Conservation (phyloP, 768 basidiomycete species). For the Naganishia onofrii region DNA sequence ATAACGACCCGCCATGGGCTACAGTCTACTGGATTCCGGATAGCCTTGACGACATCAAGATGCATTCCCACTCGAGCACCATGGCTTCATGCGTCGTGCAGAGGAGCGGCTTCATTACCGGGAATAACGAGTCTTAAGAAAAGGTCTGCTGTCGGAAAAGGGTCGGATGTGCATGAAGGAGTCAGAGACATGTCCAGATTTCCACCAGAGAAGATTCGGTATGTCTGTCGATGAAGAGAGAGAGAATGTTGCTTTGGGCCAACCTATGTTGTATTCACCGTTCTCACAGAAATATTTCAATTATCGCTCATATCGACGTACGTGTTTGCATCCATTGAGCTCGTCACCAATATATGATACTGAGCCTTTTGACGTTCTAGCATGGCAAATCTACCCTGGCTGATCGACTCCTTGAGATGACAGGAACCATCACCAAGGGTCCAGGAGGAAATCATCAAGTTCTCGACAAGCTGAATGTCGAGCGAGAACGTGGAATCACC, state of each 20-base stretch:
- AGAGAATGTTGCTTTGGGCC: background rate
- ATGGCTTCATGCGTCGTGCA: background rate
- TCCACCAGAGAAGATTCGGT: slow-evolving; percentile 29
- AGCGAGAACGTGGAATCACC: slow-evolving; percentile 65
- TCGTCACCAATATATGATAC: slow-evolving; percentile 6
- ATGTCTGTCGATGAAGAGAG: background rate
- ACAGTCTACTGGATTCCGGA: slow-evolving; percentile 7
- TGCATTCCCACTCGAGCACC: background rate
- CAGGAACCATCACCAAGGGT: slow-evolving; percentile 82
- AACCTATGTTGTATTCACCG: background rate
- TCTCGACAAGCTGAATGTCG: slow-evolving; percentile 73
- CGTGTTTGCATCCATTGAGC: slow-evolving; percentile 6
- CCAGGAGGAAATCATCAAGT: slow-evolving; percentile 63
- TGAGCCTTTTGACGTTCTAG: slow-evolving; percentile 54
- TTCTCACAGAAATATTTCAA: slow-evolving; percentile 70
- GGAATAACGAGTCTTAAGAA: slow-evolving; percentile 24
- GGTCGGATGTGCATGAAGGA: slow-evolving; percentile 17
- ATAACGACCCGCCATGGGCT: background rate
- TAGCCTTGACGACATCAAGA: background rate
- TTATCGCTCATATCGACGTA: slow-evolving; percentile 90
- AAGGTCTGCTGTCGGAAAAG: slow-evolving; percentile 12
- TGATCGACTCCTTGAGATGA: slow-evolving; percentile 73
- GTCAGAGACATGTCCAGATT: slow-evolving; percentile 27
- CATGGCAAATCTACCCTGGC: slow-evolving; percentile 95
- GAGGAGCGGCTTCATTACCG: slow-evolving; percentile 9